Conservation (phyloP, 305 asterid species). For the Plantago lanceolata region DNA sequence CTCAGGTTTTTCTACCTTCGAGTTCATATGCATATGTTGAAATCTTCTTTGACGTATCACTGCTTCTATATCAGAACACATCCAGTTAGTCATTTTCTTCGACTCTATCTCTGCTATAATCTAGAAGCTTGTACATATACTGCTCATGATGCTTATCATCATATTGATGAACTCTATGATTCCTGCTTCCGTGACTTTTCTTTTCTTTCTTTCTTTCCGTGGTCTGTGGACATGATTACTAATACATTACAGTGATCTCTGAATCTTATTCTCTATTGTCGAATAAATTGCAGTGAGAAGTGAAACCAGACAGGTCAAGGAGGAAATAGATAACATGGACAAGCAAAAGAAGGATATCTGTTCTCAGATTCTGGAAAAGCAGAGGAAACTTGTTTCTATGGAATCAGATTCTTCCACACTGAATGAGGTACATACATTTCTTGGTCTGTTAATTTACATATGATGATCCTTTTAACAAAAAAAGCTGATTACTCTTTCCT, state of each 20-base stretch:
- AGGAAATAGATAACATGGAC: conserved; percentile 48
- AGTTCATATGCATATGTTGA: too few relatives aligned
- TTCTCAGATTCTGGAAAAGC: conserved; percentile 56
- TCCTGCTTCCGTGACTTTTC: background rate
- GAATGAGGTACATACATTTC: conserved; percentile 43
- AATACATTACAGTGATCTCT: background rate
- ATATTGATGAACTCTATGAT: background rate
- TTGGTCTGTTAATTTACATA: conserved; percentile 4
- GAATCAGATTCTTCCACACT: conserved; percentile 64
- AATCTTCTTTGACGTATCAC: too few relatives aligned
- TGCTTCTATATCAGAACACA: background rate
- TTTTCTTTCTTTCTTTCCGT: conserved; percentile 15
- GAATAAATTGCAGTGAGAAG: conserved; percentile 53
- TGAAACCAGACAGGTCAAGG: conserved; percentile 50
- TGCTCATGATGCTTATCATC: background rate
- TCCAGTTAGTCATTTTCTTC: background rate
- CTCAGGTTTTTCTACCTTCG: conserved; percentile 35
- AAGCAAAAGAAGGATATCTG: conserved; percentile 55
- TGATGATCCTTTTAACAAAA: conserved; percentile 17
- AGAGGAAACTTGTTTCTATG: conserved; percentile 49
- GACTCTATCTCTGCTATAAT: background rate
- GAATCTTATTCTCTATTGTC: conserved; percentile 3
- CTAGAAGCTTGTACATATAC: background rate
- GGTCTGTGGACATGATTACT: conserved; percentile 10
- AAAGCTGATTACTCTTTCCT: conserved; percentile 25